Percentiles rank a stretch among this genome's conserved stretches.
phyloP scores from a whole-genome alignment of 2,329 filamentous ascomycete genomes.

The Aspergillus sp. region DNA sequence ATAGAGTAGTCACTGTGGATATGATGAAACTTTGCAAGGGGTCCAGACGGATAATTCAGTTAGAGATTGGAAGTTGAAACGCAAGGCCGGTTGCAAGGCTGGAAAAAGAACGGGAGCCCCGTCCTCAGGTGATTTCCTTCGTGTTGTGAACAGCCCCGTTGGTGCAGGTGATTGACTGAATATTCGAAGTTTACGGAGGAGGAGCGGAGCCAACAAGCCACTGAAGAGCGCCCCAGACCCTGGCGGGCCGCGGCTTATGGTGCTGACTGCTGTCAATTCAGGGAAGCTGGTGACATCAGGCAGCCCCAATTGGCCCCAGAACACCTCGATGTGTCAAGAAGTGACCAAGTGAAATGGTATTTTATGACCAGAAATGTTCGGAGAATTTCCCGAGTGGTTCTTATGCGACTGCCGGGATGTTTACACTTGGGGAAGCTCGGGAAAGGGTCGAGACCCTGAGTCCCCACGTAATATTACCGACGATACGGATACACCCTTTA shows the following conservation, averaged over 20 bases:
- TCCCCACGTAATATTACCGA: neutral
- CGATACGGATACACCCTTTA: neutral
- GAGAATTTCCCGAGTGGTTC: neutral
- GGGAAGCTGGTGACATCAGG: neutral
- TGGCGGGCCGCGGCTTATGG: neutral
- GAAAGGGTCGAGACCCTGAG: neutral
- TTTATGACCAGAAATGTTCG: neutral
- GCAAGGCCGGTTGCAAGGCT: conserved; percentile 1
- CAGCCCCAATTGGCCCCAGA: neutral
- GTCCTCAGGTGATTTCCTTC: neutral
- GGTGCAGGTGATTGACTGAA: neutral
- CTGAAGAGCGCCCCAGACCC: neutral
- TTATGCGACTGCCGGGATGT: neutral
- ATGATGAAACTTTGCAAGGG: neutral
- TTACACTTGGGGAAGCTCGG: neutral
- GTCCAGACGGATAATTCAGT: neutral
- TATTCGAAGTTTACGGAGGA: neutral
- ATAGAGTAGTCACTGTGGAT: neutral
- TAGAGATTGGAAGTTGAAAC: neutral
- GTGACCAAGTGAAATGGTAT: neutral
- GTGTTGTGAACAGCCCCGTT: neutral
- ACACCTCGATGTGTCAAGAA: neutral
- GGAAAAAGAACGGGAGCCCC: neutral
- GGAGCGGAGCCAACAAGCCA: neutral
- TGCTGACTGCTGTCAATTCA: neutral